phyloP scores from a whole-genome alignment of 441 rosid species.

The Hura crepitans region DNA sequence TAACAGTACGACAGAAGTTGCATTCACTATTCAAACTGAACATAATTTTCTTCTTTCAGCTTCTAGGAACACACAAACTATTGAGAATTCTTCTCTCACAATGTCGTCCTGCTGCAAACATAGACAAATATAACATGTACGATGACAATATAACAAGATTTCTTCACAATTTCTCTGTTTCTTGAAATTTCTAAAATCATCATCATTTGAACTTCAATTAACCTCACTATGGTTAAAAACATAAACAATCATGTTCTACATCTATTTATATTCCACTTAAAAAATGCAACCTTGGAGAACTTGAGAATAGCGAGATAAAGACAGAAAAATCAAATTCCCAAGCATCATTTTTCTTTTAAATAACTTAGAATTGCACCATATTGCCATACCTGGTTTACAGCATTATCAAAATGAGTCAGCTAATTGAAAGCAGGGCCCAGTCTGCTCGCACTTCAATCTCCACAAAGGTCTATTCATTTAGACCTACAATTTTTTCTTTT shows the following conservation, averaged over 20 bases:
- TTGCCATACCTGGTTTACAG: background rate
- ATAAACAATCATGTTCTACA: background rate
- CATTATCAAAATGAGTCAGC: background rate
- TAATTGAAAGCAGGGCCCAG: too few species aligned
- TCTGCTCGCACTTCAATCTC: background rate
- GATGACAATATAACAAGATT: background rate
- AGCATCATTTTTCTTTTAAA: background rate
- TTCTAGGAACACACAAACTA: background rate
- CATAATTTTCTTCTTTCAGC: background rate
- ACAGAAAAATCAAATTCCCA: background rate
- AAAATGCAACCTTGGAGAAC: background rate
- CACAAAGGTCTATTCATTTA: background rate
- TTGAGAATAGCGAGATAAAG: background rate
- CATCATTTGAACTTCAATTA: background rate
- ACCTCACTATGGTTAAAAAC: background rate
- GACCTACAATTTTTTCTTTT: background rate
- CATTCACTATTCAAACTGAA: background rate
- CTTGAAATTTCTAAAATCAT: background rate
- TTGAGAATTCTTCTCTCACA: background rate
- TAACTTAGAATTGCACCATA: background rate
- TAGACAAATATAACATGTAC: background rate
- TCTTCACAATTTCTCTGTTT: background rate
- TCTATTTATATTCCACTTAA: background rate
- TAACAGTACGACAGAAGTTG: too few species aligned
- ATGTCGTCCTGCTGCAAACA: background rate